These are phyloP conservation scores for Metschnikowia kunwiensis DNA, from an alignment of 805 yeast genomes.

Conservation along the genomic window DNA sequence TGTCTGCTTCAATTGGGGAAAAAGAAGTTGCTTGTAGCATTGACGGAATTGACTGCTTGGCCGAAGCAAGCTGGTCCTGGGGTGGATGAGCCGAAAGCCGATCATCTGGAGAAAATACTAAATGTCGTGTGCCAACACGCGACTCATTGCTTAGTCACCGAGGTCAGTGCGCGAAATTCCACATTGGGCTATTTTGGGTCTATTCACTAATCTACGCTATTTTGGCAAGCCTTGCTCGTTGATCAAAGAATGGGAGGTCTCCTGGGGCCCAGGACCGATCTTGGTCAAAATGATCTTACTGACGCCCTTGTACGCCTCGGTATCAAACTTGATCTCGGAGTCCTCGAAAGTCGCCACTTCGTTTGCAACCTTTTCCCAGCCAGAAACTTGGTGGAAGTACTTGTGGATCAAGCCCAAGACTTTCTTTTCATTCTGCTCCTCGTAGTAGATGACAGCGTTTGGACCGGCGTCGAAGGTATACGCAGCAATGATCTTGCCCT, in stretches of 20 bases:
- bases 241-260: conserved; percentile 53
- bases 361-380: conserved; percentile 54
- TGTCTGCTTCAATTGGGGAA: background rate
- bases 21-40: no score
- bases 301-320: conserved; percentile 64
- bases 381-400: conserved; percentile 56
- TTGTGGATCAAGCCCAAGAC: conserved; percentile 69
- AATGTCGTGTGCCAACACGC: no score
- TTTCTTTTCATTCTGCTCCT: conserved; percentile 65
- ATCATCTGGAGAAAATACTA: conserved; percentile 2
- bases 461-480: conserved; percentile 99
- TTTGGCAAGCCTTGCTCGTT: conserved; percentile 62
- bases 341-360: conserved; percentile 17
- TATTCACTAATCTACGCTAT: conserved; percentile 6
- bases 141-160: no score
- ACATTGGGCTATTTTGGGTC: background rate
- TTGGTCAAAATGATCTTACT: conserved; percentile 78
- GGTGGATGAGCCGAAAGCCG: background rate
- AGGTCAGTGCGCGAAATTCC: conserved; percentile 7
- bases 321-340: conserved; percentile 41
- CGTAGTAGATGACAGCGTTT: conserved; percentile 92
- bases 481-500: conserved; percentile 77
- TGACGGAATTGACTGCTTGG: no score
- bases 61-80: no score
- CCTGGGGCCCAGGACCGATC: conserved; percentile 86